phyloP scores from a whole-genome alignment of 2,329 filamentous ascomycete species.

The Ceratocystis huliohia region DNA sequence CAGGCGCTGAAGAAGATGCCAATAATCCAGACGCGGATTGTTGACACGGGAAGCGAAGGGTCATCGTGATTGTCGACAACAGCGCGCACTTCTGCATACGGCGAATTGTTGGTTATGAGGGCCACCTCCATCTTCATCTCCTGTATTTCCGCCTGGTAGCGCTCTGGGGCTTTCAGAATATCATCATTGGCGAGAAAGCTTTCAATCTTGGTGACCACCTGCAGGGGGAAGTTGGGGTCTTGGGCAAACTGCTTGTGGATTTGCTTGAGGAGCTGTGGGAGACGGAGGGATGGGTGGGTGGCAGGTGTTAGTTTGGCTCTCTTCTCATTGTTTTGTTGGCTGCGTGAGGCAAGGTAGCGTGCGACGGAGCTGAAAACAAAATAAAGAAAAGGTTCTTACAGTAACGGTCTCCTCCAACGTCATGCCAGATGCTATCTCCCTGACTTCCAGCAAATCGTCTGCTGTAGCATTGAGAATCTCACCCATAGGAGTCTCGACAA shows the following conservation, averaged over 20 bases:
- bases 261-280: slow-evolving; percentile 27
- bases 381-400: slow-evolving; percentile 22
- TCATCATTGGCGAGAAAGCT: slow-evolving; percentile 26
- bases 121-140: slow-evolving; percentile 42
- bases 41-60: slow-evolving; percentile 35
- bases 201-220: slow-evolving; percentile 29
- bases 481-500: slow-evolving; percentile 2
- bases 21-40: slow-evolving; percentile 40
- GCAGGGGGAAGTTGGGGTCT: slow-evolving; percentile 31
- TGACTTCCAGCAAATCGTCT: slow-evolving; percentile 35
- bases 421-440: slow-evolving; percentile 28
- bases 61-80: slow-evolving; percentile 44
- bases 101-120: slow-evolving; percentile 41
- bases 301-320: neutral
- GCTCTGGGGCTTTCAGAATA: slow-evolving; percentile 31
- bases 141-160: slow-evolving; percentile 33
- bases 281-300: neutral
- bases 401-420: slow-evolving; percentile 28
- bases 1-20: slow-evolving; percentile 36
- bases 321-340: neutral
- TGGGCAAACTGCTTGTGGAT: slow-evolving; percentile 29
- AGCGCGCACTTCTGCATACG: slow-evolving; percentile 43
- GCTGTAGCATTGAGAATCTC: slow-evolving; percentile 30
- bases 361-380: too few species aligned
- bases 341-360: neutral